Evolutionary conservation across 2,329 filamentous ascomycete genomes (phyloP), one percentile per base, ranked within the genome.

Genomic region (Elsinoe perseae): DNA sequence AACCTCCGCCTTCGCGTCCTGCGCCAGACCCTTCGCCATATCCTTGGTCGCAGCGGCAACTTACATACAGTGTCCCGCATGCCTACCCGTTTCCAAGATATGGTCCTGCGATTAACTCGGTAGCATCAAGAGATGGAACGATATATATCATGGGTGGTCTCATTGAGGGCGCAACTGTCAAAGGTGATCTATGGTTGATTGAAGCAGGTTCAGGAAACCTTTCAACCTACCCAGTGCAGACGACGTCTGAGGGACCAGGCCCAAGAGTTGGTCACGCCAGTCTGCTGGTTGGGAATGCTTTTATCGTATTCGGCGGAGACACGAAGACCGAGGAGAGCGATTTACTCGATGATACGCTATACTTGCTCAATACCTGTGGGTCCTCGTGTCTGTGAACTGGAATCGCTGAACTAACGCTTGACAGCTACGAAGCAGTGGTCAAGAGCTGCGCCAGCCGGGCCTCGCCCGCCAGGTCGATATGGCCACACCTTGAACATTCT

Each of bases 271-370:
- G 93, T 2, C 93, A 98, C 73, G 81, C 92, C 18, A 95, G 91
- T 76, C 77, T 98, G 65, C 79, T 98, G 14, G 93, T 98, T 55
- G 95, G 95, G 57, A 98, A 98, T 72, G 93, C 93, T 0, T 98
- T 97, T 70, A 98, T 98, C 64, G 93, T 98, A 10, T 98, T 97
- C 68, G 95, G 93, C 50, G 93, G 93, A 68, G 95, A 98, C 70
- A 98, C 93, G 53, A 98, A 98, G 72, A 86, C 95, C 68, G 90
- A 96, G 56, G 93, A 97, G 66, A 82, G 83, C 28, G 93, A 98
- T 71, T 79, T 88, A 50, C 76, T 98, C 57, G 93, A 98, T 66
- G 92, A 98, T 73, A 97, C 93, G 0, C 76, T 98, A 10, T 98
- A 98, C 72, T 80, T 98, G 52, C 78, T 98, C 53, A 98, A 98